Evolutionary conservation across 129 eudicot species (phyloP).

Genomic region (Daucus carota): DH1_v3.0 NC_030383.2:36312501-36313000

Average conservation of each 20-base stretch:
- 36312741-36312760: constrained; percentile 78
- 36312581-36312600: neutral
- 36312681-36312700: constrained; percentile 15
- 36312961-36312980: neutral
- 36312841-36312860: constrained; percentile 65
- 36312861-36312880: constrained; percentile 60
- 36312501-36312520: too few relatives aligned
- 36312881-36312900: constrained; percentile 84
- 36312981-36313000: neutral
- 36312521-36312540: neutral
- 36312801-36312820: constrained; percentile 27
- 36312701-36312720: constrained; percentile 63
- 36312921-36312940: constrained; percentile 76
- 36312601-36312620: neutral
- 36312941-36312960: constrained; percentile 4
- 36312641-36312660: neutral
- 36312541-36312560: neutral
- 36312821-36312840: constrained; percentile 46
- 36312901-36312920: constrained; percentile 61
- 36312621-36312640: neutral
- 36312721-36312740: constrained; percentile 88
- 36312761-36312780: constrained; percentile 40
- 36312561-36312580: neutral
- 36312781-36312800: constrained; percentile 32
- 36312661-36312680: neutral